Conservation (phyloP, 371 early-diverging fungal species). For the Ordospora colligata region DNA sequence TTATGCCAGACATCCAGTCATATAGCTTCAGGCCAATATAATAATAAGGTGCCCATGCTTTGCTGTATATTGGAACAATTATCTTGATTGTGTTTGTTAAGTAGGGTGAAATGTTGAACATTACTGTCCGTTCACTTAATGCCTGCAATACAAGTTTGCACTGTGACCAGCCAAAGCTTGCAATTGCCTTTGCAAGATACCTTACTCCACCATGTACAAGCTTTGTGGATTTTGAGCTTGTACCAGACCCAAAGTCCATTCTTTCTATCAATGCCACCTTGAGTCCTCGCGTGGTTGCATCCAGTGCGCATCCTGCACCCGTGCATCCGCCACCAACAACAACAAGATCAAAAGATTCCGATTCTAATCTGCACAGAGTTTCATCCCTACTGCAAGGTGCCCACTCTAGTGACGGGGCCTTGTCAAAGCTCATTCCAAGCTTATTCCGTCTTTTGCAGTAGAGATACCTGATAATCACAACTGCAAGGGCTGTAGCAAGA, state of each 20-base stretch:
- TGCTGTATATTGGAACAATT: slow-evolving; percentile 82
- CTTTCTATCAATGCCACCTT: slow-evolving; percentile 87
- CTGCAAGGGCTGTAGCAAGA: no score
- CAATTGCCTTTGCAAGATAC: slow-evolving; percentile 91
- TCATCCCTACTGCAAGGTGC: slow-evolving; percentile 29
- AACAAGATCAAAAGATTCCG: slow-evolving; percentile 67
- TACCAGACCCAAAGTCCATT: slow-evolving; percentile 87
- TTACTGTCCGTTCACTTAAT: slow-evolving; percentile 80
- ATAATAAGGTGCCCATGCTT: slow-evolving; percentile 89
- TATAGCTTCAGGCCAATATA: slow-evolving; percentile 88
- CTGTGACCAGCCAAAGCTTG: slow-evolving; percentile 83
- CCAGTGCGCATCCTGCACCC: slow-evolving; percentile 85
- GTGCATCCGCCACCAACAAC: slow-evolving; percentile 95
- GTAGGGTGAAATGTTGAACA: slow-evolving; percentile 87
- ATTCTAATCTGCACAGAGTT: slow-evolving; percentile 28
- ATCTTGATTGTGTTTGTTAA: slow-evolving; percentile 81
- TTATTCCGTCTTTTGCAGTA: slow-evolving; percentile 5
- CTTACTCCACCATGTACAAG: slow-evolving; percentile 97
- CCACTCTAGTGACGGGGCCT: slow-evolving; percentile 37
- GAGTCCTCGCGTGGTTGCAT: slow-evolving; percentile 87
- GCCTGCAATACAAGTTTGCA: slow-evolving; percentile 90
- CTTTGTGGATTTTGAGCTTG: slow-evolving; percentile 88
- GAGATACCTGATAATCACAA: slow-evolving; percentile 13
- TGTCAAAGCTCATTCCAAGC: not conserved
- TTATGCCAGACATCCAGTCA: slow-evolving; percentile 78